A percentile compares a stretch with the other conserved stretches of the same genome.
These are phyloP conservation scores for Fusarium tuaranense DNA, from an alignment of 2,329 filamentous ascomycete species.

Conservation along the genomic window DNA sequence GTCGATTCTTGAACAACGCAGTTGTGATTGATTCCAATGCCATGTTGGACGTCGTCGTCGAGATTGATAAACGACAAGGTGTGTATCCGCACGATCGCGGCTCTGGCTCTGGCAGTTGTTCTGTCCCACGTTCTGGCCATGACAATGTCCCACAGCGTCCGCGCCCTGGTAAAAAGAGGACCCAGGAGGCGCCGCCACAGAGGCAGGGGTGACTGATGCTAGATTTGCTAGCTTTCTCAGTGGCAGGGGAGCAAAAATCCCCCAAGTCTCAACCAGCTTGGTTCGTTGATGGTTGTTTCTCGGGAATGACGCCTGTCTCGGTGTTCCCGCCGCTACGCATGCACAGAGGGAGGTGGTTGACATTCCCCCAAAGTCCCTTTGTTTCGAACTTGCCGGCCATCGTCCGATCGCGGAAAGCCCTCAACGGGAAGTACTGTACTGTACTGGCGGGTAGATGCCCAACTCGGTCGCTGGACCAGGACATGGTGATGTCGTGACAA, in stretches of 20 bases:
- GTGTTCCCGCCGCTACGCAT: conserved; percentile 42
- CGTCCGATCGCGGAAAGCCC: conserved; percentile 36
- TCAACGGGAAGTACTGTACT: conserved; percentile 1
- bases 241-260: conserved; percentile 13
- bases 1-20: conserved; percentile 8
- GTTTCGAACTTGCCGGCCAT: conserved; percentile 35
- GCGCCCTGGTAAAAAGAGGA: conserved; percentile 25
- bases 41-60: conserved; percentile 8
- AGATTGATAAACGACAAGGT: conserved; percentile 43
- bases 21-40: not conserved
- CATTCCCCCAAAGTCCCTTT: conserved; percentile 34
- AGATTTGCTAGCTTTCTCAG: conserved; percentile 18
- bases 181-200: conserved; percentile 41
- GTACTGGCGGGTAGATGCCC: not conserved
- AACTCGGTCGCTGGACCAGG: conserved; percentile 2
- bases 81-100: conserved; percentile 19
- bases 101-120: conserved; percentile 36
- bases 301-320: conserved; percentile 45
- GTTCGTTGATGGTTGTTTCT: conserved; percentile 29
- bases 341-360: conserved; percentile 2
- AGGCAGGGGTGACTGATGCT: conserved; percentile 29
- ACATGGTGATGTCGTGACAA: not conserved
- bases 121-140: conserved; percentile 31
- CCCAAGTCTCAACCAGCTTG: conserved; percentile 30
- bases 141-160: conserved; percentile 38